Conservation (phyloP, 257 asterid species). For the Plantago major region DNA sequence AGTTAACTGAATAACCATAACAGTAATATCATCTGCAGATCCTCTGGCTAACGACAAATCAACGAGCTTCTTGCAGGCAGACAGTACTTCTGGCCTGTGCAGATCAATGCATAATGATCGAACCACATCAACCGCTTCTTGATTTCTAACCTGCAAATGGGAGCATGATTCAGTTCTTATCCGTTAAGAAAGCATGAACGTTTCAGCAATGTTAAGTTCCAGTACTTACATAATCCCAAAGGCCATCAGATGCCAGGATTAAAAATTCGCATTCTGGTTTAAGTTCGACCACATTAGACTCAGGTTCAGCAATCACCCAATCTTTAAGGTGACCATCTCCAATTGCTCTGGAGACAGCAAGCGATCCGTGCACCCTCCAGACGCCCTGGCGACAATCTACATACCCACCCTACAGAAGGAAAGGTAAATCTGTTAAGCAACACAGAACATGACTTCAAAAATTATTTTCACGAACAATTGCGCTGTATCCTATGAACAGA, state of each 20-base stretch:
- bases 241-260: slow-evolving; percentile 83
- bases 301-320: slow-evolving; percentile 83
- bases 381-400: slow-evolving; percentile 73
- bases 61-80: slow-evolving; percentile 70
- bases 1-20: slow-evolving; percentile 53
- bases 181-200: neutral
- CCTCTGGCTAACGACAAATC: slow-evolving; percentile 65
- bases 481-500: neutral
- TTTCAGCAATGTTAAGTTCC: neutral
- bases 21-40: slow-evolving; percentile 59
- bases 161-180: neutral
- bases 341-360: slow-evolving; percentile 75
- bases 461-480: neutral
- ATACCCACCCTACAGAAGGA: slow-evolving; percentile 61
- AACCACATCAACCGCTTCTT: slow-evolving; percentile 69
- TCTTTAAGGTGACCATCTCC: slow-evolving; percentile 68
- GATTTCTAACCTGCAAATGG: slow-evolving; percentile 58
- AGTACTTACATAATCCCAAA: slow-evolving; percentile 67
- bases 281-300: slow-evolving; percentile 40
- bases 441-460: neutral
- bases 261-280: slow-evolving; percentile 60
- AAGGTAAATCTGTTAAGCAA: slow-evolving; percentile 9
- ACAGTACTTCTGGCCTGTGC: slow-evolving; percentile 32
- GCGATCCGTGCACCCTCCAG: slow-evolving; percentile 87
- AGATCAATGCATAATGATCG: slow-evolving; percentile 36